Evolutionary conservation across 345 rosid species (phyloP), one percentile per base, ranked within the genome.

Genomic region (Rhizophora mangle): DNA sequence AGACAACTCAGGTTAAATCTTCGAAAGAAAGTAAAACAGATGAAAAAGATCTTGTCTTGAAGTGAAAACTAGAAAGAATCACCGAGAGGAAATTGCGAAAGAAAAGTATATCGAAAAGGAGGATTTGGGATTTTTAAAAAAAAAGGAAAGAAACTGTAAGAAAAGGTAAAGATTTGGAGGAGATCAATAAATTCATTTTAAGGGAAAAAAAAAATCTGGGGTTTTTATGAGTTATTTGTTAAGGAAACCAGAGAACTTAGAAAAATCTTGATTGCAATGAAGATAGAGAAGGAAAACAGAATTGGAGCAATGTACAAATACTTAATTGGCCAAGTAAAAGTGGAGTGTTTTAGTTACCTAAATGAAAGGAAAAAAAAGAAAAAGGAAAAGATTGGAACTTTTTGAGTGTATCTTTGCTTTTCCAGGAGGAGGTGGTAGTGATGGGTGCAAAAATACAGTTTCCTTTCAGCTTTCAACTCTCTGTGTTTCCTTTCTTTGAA

Each of bases 301-400:
- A 47, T n/a, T 24, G 55, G 8, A 63, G 36, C 22, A 1, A 53
- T 11, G 62, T 24, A 49, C 3, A 69, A 69, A 10, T 16, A 15
- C 49, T 43, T 11, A 18, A 24, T 52, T 61, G 21, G 56, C 26
- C 22, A 36, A 54, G 13, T 20, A 37, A 51, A 39, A 16, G 49
- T 49, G 1, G 24, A 29, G 68, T 36, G 55, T 27, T 64, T 21
- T 21, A 57, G 58, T 64, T 31, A 72, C 75, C 68, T 22, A 24
- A 24, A 24, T 24, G 22, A 63, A 53, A 37, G 15, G 19, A 34
- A 11, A 69, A 46, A 29, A 63, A 18, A 6, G 0, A 66, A 24
- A 61, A 19, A 43, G 16, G 68, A 32, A 62, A 20, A 43, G 49
- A 3, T 43, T 13, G 49, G 49, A 19, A 43, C 49, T 43, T 43